Evolutionary conservation across 75 land plant species (phyloP).

Genomic region (Pseudotsuga menziesii): DNA sequence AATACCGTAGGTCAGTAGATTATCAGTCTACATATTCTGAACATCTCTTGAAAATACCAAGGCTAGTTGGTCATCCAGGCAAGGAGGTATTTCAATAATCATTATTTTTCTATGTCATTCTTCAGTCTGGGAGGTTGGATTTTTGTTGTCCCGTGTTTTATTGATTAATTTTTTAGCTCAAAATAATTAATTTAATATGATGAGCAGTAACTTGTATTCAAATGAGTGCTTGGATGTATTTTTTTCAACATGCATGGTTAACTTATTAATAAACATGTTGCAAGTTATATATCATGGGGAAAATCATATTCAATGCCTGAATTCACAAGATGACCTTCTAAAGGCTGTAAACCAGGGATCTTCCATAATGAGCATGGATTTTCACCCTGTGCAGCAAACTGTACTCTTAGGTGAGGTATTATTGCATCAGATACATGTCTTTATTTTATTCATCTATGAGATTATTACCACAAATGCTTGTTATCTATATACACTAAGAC

Average conservation of each 20-base stretch:
- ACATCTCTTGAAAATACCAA: slow-evolving; percentile 52
- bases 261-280: neutral
- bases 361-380: slow-evolving; percentile 75
- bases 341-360: slow-evolving; percentile 79
- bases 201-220: neutral
- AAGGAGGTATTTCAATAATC: slow-evolving; percentile 46
- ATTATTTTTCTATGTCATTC: neutral
- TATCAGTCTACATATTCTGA: slow-evolving; percentile 74
- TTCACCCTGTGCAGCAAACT: slow-evolving; percentile 74
- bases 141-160: neutral
- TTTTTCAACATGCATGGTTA: neutral
- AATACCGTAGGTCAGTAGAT: slow-evolving; percentile 51
- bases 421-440: neutral
- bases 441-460: neutral
- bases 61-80: slow-evolving; percentile 40
- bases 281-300: slow-evolving; percentile 39
- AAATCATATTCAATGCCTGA: slow-evolving; percentile 42
- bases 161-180: neutral
- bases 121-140: neutral
- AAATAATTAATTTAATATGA: neutral
- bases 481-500: neutral
- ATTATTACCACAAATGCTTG: neutral
- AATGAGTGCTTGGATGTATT: neutral
- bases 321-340: slow-evolving; percentile 70
- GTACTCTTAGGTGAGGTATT: slow-evolving; percentile 58